Conservation (phyloP, 1,139 yeast species). For the Meyerozyma athensensis region DNA sequence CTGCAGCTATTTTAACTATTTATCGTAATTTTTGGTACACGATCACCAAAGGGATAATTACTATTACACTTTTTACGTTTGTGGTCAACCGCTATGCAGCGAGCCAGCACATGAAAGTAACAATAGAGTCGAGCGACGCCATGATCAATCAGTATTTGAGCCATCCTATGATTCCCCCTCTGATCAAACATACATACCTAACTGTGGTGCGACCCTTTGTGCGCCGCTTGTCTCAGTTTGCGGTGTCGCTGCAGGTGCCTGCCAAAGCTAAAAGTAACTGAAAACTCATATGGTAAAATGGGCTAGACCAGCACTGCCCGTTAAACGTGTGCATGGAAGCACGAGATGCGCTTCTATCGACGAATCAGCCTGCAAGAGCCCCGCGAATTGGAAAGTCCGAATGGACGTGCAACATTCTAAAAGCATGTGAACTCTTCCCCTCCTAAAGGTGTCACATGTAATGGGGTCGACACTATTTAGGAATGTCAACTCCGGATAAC, state of each 20-base stretch:
- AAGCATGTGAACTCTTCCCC: neutral
- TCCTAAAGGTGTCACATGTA: slow-evolving; percentile 1
- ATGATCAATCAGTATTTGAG: neutral
- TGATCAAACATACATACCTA: neutral
- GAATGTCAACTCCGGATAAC: neutral
- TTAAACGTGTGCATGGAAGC: too few relatives aligned
- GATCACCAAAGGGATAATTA: neutral
- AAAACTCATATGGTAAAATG: too few relatives aligned
- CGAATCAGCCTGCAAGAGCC: neutral
- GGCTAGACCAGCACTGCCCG: too few relatives aligned
- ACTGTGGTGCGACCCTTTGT: neutral
- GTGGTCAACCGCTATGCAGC: neutral
- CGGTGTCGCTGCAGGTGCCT: neutral
- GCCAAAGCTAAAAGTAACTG: too few relatives aligned
- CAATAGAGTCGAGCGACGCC: neutral
- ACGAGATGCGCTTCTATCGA: too few relatives aligned
- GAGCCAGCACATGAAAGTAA: slow-evolving; percentile 1
- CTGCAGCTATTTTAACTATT: neutral
- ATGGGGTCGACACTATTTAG: neutral
- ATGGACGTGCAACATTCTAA: neutral
- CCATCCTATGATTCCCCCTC: neutral
- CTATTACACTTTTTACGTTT: neutral
- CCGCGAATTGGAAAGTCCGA: neutral
- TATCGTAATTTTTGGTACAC: neutral
- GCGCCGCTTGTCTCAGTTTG: neutral